Base-by-base conservation (phyloP, 345 rosid genomes). In the Sonneratia alba region DNA sequence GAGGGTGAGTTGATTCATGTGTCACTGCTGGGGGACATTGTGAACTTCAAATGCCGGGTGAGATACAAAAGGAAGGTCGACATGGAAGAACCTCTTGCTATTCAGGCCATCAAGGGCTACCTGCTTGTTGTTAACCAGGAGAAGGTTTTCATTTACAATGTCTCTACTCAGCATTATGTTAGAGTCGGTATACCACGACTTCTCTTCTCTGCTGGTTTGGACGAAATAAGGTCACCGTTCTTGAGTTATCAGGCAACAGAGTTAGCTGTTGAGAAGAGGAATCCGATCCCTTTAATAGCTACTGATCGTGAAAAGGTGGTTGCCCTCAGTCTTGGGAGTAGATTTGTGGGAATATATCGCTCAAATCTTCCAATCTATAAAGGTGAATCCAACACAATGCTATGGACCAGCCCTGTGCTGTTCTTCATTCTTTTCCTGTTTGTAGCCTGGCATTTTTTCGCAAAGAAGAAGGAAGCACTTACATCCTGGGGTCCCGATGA, bases 401-500 rank as follows among this genome's bases (percentile, higher is more conserved):
- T 83, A 9, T 94, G 96, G 89, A 92, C 93, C 47, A 86, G 89
- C 66, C 99, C 99, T 27, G 93, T 92, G 53, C 70, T 92, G 79
- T 85, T 95, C 76, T 95, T 95, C 77, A 66, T 95, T 67, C 80
- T 92, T 67, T 89, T 95, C 79, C 73, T 95, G 62, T 92, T 92
- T 24, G 93, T 80, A 18, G 91, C 97, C 3, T 95, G 99, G 99
- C 92, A 90, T 69, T 92, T 95, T 70, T 95, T 95, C 62, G 92
- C 97, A 3, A 92, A 92, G 91, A 95, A 95, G 88, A 92, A 95
- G 81, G 99, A 92, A 76, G 89, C 88, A 10, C 86, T 95, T 57
- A 92, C 97, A 1, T 89, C 97, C 10, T 95, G 97, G 97, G 99
- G 99, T 75, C 87, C 96, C 0, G 93, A 90, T 38, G 98, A 94